Base-by-base conservation (phyloP, 192 early-diverging fungal genomes). In the Dimargaris verticillata region DNA sequence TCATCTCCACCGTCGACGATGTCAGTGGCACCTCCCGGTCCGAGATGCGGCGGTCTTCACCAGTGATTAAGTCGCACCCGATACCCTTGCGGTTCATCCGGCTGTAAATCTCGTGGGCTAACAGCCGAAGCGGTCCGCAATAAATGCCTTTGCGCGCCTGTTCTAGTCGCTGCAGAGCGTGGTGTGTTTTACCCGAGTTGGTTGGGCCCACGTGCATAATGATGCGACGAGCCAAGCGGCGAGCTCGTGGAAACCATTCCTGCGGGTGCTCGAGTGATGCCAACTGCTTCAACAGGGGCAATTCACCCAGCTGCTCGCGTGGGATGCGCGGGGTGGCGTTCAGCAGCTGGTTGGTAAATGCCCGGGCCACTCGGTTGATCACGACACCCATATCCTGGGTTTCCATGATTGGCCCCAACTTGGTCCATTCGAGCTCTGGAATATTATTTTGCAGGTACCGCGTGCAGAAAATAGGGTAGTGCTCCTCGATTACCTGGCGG, bases 161-260 rank as follows among this genome's bases (percentile, higher is more conserved):
- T 55, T 82, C 70, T 42, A 98, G 78, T 33, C 83, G 75, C 63
- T 86, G 57, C 14, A 98, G 66, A 9, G 95, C 95, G 38, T 78
- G 74, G 69, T 95, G 85, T 2, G 95, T 98, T 65, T 98, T 98
- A 65, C 95, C 95, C 24, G 88, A 91, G 72, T 98, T 98, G 7
- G 95, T 98, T 43, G 95, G 95, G 9, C 95, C 95, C 24, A 98
- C 87, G 63, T 98, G 93, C 72, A 95, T 77, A 29, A 91, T 78
- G 54, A 98, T 89, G 28, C 82, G 85, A 28, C 91, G 75, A 53
- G 87, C 77, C 71, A 88, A 74, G 45, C 73, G 68, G 28, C 95
- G 80, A 17, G 93, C 84, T 12, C 70, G 70, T 0, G 80, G 75
- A 68, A 76, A 79, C 88, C 87, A 91, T 62, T 91, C 89, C 41